Evolutionary conservation across 2,329 filamentous ascomycete genomes (phyloP), one percentile per base, ranked within the genome.

Genomic region (Cytospora piceicola): DNA sequence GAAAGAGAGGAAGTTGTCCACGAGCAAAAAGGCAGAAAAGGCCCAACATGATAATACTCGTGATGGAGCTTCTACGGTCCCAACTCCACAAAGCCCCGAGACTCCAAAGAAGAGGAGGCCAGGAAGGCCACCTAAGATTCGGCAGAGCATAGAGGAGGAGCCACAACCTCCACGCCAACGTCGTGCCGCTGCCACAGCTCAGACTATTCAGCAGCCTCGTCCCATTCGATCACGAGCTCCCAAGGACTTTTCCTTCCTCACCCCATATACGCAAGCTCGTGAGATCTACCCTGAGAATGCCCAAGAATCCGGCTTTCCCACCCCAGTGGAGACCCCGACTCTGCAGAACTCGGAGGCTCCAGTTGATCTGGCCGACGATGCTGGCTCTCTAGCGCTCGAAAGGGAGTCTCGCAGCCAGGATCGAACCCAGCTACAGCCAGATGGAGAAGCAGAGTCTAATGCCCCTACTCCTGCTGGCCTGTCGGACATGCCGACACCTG

Each of bases 401-500:
- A 46, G 59, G 24, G 61, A 65, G 6, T 46, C 32, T 15, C 60
- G 57, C 20, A 67, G 61, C 36, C 59, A 67, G 30, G 65, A 64
- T 8, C 61, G 52, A 12, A 32, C 36, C 11, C 53, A 63, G n/a
- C 54, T 27, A 49, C 57, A 55, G 12, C 56, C 64, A 15, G 67
- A 67, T 22, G 61, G 60, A 17, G 68, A 61, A 34, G 70, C 64
- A 27, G 65, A 63, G 0, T 62, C 63, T 51, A 63, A 55, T 52
- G 62, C 58, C 67, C 66, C 14, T n/a, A 64, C 29, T 58, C 69
- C 59, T 69, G 70, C 14, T 39, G 71, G 58, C 57, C 72, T 71
- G 70, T 75, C 74, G 17, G 64, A 67, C 15, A 32, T 58, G 53
- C 67, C 64, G 15, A 67, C 67, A 22, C 67, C 67, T 3, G 58